Base-by-base conservation (phyloP, 176 grass and related monocot species). In the Alopecurus myosuroides region DNA sequence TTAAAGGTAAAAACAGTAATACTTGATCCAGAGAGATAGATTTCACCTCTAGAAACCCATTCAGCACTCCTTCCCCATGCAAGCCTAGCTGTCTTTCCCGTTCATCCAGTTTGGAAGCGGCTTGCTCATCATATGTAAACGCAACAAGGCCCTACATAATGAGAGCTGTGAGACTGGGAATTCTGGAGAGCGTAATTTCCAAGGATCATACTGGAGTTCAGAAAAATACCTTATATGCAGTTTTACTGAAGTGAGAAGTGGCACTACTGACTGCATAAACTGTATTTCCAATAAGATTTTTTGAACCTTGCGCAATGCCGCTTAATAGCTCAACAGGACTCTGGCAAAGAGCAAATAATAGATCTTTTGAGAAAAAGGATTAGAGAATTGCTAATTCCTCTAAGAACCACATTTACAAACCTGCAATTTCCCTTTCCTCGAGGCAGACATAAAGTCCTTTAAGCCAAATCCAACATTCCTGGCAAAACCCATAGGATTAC, bases 401-500 rank as follows among this genome's bases (percentile, higher is more conserved):
- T 62, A 71, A 67, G 23, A 78, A 1, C 85, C 23, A 33, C 58
- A 68, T 22, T 65, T 84, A 74, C 81, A 85, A 66, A 98, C 96
- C 93, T 98, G 91, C 80, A 95, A 73, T 86, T 93, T 85, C 46
- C 91, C 96, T 86, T 91, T 95, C 30, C 89, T 91, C 57, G 93
- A 93, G 85, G 91, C 89, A 77, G 95, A 98, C 83, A 98, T 79
- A 71, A 98, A 95, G 67, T 98, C 96, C 74, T 89, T 93, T 45
- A 98, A 53, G 86, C 96, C 96, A 90, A 93, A 89, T n/a, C 93
- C 93, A 92, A 95, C 93, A 89, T 95, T 98, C 81, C 96, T 92
- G 86, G 96, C 96, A 66, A 98, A 98, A 88, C 96, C 96, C 87
- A 98, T 93, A 52, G 96, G 96, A 83, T 95, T 95, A 82, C 96